Evolutionary conservation across 1,284 basidiomycete species (phyloP).

Genomic region (Salmacisia buchloeana): DNA sequence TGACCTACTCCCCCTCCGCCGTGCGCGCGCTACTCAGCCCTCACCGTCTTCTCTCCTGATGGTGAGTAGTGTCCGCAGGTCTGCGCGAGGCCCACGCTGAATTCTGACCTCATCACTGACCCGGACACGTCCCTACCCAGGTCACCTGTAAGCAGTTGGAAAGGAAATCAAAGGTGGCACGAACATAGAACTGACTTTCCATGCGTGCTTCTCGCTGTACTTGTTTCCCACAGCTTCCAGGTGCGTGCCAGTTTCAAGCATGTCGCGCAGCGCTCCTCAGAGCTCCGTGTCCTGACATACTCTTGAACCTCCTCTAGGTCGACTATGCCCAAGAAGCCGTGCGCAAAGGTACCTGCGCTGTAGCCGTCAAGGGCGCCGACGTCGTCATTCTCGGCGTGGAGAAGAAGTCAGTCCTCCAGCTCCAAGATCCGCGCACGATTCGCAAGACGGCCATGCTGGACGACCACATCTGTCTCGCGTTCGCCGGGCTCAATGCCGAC

Average conservation of each 20-base stretch:
- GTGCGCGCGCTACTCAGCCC: conserved; percentile 54
- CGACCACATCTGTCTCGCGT: conserved; percentile 94
- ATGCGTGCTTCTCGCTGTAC: not conserved
- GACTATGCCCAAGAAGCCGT: conserved; percentile 98
- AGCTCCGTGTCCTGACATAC: not conserved
- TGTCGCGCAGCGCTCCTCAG: conserved; percentile 3
- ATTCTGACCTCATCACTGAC: not conserved
- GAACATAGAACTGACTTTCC: too few species aligned
- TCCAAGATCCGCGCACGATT: conserved; percentile 96
- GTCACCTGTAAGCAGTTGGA: conserved; percentile 21
- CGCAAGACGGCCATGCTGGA: conserved; percentile 98
- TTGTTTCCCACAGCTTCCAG: not conserved
- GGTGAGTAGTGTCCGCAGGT: conserved; percentile 58
- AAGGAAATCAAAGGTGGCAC: too few species aligned
- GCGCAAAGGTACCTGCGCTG: conserved; percentile 92
- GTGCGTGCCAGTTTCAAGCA: conserved; percentile 22
- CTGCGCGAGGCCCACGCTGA: too few species aligned
- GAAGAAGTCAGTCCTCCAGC: conserved; percentile 94
- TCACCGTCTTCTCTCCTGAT: conserved; percentile 91
- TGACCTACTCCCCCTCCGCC: not conserved
- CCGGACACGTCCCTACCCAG: not conserved
- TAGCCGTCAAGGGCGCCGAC: conserved; percentile 89
- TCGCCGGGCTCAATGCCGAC: conserved; percentile 97
- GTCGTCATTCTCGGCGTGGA: conserved; percentile 96
- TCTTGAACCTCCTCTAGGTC: conserved; percentile 60